These are phyloP conservation scores for Yamadazyma atlantica DNA, from an alignment of 1,139 yeast genomes.

Conservation along the genomic window DNA sequence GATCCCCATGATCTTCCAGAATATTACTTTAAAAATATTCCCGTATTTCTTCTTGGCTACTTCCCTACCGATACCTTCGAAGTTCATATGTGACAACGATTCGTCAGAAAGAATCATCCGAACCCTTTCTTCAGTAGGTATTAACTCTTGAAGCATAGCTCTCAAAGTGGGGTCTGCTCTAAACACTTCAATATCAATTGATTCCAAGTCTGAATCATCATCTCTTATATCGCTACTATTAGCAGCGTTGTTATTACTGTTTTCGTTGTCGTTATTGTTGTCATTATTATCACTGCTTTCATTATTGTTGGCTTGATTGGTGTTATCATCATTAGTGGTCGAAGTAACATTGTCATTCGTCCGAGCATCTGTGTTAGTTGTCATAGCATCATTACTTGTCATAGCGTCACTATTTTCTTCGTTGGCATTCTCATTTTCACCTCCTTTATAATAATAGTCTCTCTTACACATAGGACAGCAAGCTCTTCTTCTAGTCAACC, in stretches of 20 bases:
- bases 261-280: constrained; percentile 11
- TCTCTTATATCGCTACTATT: constrained; percentile 21
- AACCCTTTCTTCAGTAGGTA: constrained; percentile 43
- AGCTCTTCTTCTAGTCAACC: constrained; percentile 74
- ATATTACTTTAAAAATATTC: constrained; percentile 33
- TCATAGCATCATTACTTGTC: constrained; percentile 5
- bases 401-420: constrained; percentile 4
- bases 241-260: constrained; percentile 17
- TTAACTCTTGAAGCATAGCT: constrained; percentile 40
- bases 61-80: constrained; percentile 46
- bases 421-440: no score
- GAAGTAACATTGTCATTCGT: no score
- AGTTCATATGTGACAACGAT: constrained; percentile 24
- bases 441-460: constrained; percentile 57
- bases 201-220: constrained; percentile 25
- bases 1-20: constrained; percentile 61
- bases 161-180: constrained; percentile 40
- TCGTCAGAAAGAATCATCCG: constrained; percentile 32
- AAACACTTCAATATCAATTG: constrained; percentile 42
- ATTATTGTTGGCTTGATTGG: constrained; percentile 4
- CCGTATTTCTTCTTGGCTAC: constrained; percentile 37
- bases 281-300: constrained; percentile 11
- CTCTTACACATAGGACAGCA: constrained; percentile 86
- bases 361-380: neutral
- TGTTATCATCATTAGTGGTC: constrained; percentile 6